Evolutionary conservation across 305 asterid genomes (phyloP), one percentile per base, ranked within the genome.

Genomic region (Ilex paraguariensis): DNA sequence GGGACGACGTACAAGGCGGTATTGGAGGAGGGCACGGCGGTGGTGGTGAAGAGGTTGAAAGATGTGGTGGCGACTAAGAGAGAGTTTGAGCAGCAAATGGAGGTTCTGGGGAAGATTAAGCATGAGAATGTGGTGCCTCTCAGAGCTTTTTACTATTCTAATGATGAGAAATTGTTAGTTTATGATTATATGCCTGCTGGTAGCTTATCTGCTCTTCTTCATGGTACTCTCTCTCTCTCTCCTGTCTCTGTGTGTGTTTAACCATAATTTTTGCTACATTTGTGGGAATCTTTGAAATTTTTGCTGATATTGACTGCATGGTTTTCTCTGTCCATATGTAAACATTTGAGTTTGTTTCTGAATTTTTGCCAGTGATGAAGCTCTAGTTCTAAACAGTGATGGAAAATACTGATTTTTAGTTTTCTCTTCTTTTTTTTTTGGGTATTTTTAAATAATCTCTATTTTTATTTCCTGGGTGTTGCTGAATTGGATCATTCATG

Each of bases 1-100:
- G 95, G 95, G 12, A 87, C 95, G 50, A 82, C 90, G 36, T 87
- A 87, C 69, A 87, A 87, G 67, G 95, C 95, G 31, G 95, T 87
- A 68, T 46, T 87, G 69, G 95, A 84, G 65, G 92, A 84, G 77
- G 95, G 95, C 21, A 87, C 92, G 13, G 76, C 84, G 0, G 90
- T 87, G 48, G 95, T 87, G 21, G 95, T 87, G 73, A 87, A 87
- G 74, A 72, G 95, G 80, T 81, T 87, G 0, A 87, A 87, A 39
- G 95, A 87, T 48, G 92, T 87, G 4, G 81, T 70, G 21, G 87
- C 78, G 5, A 67, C 67, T 0, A 84, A 80, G 73, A 87, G 65
- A 64, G 95, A 87, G 30, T 87, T 87, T 51, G 92, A 87, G 65
- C 86, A 77, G 75, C 88, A 82, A 56, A 74, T 87, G 84, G 87